These are phyloP conservation scores for Coemansia sp. DNA, from an alignment of 371 early-diverging fungal genomes.

Conservation along the genomic window DNA sequence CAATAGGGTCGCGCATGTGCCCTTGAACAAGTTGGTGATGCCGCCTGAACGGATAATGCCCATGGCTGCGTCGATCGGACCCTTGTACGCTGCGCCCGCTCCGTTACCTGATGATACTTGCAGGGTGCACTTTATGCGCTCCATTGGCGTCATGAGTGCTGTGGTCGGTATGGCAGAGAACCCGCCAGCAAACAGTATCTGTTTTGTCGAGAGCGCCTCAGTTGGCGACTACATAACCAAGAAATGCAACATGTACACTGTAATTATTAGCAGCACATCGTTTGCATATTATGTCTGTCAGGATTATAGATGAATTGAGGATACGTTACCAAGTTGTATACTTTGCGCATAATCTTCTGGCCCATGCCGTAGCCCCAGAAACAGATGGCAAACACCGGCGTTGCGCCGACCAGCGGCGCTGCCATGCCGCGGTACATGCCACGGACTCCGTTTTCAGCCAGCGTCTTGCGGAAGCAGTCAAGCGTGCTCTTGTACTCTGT, in stretches of 20 bases:
- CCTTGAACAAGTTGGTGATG: slow-evolving; percentile 81
- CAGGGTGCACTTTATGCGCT: slow-evolving; percentile 93
- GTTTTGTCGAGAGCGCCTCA: slow-evolving; percentile 63
- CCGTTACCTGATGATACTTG: slow-evolving; percentile 68
- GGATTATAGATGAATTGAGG: neutral
- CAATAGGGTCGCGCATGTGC: slow-evolving; percentile 90
- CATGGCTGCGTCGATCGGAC: slow-evolving; percentile 75
- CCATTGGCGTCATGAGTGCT: slow-evolving; percentile 88
- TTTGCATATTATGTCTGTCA: neutral
- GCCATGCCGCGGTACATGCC: slow-evolving; percentile 95
- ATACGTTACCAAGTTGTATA: slow-evolving; percentile 40
- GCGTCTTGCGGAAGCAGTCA: slow-evolving; percentile 86
- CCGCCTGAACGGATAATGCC: slow-evolving; percentile 78
- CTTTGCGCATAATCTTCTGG: slow-evolving; percentile 55
- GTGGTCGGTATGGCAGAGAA: slow-evolving; percentile 96
- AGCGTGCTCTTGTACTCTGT: slow-evolving; percentile 82
- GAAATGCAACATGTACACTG: neutral
- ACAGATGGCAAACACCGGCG: slow-evolving; percentile 92
- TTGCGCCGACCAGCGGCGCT: slow-evolving; percentile 87
- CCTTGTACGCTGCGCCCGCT: slow-evolving; percentile 78
- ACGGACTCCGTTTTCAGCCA: slow-evolving; percentile 83
- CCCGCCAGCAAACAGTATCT: slow-evolving; percentile 89
- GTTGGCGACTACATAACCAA: slow-evolving; percentile 48
- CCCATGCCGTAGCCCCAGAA: slow-evolving; percentile 84
- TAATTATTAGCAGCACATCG: neutral